Evolutionary conservation across 1,284 basidiomycete genomes (phyloP).

Genomic region (Sanguinoderma infundibulare): DNA sequence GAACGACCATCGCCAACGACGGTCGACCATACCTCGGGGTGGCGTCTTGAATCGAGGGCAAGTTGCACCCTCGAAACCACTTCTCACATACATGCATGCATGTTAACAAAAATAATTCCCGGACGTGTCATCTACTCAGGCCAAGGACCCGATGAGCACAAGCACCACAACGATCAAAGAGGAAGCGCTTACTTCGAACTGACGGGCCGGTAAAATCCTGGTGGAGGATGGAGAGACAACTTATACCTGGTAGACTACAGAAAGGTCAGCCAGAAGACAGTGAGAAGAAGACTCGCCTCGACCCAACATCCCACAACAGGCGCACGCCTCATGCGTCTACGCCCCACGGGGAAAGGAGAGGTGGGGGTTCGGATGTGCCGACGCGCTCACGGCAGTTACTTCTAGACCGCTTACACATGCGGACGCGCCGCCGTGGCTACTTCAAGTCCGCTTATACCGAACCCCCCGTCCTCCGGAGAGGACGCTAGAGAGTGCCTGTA

Average conservation of each 20-base stretch:
- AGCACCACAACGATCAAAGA: not conserved
- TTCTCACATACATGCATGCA: not conserved
- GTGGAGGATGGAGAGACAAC: not conserved
- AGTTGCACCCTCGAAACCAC: conserved; percentile 9
- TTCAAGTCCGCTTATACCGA: not conserved
- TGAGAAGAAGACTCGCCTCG: not conserved
- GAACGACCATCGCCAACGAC: conserved; percentile 3
- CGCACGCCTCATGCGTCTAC: too few species aligned
- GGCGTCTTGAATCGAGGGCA: conserved; percentile 12
- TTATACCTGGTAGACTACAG: not conserved
- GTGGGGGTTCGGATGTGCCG: not conserved
- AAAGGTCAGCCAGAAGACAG: not conserved
- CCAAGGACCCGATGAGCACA: not conserved
- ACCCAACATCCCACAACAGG: not conserved
- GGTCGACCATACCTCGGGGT: conserved; percentile 14
- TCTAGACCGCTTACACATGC: not conserved
- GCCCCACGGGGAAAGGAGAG: not conserved
- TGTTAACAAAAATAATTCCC: not conserved
- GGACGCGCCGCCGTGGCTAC: not conserved
- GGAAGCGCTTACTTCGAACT: not conserved
- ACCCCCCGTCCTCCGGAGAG: not conserved
- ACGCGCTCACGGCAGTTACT: not conserved
- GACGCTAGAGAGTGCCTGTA: not conserved
- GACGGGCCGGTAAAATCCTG: not conserved
- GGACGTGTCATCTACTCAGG: too few species aligned